Evolutionary conservation across 176 grass and related monocot genomes (phyloP), one percentile per base, ranked within the genome.

Genomic region (Oryza glaberrima): DNA sequence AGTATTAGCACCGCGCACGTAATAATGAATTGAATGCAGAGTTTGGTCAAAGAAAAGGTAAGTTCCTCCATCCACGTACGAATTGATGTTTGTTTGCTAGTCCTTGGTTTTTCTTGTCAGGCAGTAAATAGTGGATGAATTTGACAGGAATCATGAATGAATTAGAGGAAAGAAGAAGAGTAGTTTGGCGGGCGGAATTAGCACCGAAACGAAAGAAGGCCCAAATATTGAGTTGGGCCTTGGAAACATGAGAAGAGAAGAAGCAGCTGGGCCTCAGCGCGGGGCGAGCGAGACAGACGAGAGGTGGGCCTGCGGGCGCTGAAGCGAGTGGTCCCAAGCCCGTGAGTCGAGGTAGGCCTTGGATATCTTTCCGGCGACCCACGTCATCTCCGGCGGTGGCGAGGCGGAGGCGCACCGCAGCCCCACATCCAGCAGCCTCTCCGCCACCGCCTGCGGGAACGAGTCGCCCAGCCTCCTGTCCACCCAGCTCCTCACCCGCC

Each of bases 381-480:
- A 92, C 65, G 84, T 80, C 88, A 92, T 97, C 20, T 97, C 86
- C 38, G 90, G 92, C 47, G 88, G 90, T 40, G 69, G 77, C 41
- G 88, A 41, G 4, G 40, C 40, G 40, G 7, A 41, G 6, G 43
- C 86, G 73, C 94, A 97, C 32, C 86, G 81, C 44, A 97, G 44
- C 13, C 81, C 92, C 52, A 97, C 85, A 43, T 75, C 83, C 47
- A 94, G 64, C 28, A 94, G 80, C 61, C 70, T 91, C 81, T 89
- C 83, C 20, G 88, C 86, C 4, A 47, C 73, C 6, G 84, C 76
- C 34, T 91, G 84, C 0, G 95, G 95, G 66, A 94, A 97, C 5
- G 95, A 97, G 87, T 97, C 92, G 12, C 85, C 69, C 15, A 97
- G 69, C 61, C 90, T 88, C 74, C 79, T 56, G 70, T 97, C 92